phyloP scores from a whole-genome alignment of 768 basidiomycete species.

The Obba rivulosa region DNA sequence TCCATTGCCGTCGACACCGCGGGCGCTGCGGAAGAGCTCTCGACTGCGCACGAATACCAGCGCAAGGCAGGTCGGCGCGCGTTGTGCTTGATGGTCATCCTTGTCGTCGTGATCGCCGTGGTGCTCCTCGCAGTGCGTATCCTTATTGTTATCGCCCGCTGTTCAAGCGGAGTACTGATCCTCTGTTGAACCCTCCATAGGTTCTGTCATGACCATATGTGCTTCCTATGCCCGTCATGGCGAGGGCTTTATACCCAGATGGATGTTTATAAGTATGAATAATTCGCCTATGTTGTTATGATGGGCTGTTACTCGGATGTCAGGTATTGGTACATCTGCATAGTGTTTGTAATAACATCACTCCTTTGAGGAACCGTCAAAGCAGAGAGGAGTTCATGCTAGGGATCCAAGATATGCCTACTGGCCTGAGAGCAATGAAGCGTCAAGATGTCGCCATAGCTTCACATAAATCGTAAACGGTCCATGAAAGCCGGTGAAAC shows the following conservation, averaged over 20 bases:
- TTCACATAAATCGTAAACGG: not conserved
- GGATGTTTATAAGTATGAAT: conserved; percentile 4
- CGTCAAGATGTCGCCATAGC: not conserved
- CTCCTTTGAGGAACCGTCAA: too few species aligned
- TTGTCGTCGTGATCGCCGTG: conserved; percentile 80
- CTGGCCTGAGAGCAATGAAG: too few species aligned
- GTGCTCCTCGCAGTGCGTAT: conserved; percentile 87
- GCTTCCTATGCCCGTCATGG: not conserved
- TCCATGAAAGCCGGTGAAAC: not conserved
- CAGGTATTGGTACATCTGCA: not conserved
- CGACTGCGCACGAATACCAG: conserved; percentile 89
- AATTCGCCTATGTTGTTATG: conserved; percentile 8
- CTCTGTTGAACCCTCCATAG: conserved; percentile 18
- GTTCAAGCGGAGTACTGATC: conserved; percentile 19
- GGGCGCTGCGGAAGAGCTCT: conserved; percentile 81
- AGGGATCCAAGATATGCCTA: too few species aligned
- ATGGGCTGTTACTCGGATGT: conserved; percentile 1
- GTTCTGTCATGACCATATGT: conserved; percentile 20
- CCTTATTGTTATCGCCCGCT: conserved; percentile 19
- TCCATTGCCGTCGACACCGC: conserved; percentile 80
- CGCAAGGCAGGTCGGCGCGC: conserved; percentile 88
- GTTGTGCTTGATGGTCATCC: conserved; percentile 82
- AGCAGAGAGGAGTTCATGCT: too few species aligned
- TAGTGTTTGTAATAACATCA: too few species aligned
- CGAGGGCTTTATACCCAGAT: not conserved